A percentile compares a stretch with the other conserved stretches of the same genome.
phyloP scores from a whole-genome alignment of 1,284 basidiomycete genomes.

The Stygiomarasmius scandens region DNA sequence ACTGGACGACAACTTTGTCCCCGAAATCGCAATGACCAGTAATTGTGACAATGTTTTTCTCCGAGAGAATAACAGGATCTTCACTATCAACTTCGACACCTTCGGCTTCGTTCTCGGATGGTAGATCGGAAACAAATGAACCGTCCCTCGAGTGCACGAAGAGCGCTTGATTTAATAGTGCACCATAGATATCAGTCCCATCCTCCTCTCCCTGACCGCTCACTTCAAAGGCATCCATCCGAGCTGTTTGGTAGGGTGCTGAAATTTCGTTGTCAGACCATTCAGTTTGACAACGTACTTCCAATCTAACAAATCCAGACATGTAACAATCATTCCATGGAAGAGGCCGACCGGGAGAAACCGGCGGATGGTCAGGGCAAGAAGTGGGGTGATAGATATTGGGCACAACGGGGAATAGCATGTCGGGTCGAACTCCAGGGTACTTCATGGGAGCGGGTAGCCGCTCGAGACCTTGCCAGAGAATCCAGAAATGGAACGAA shows the following conservation, averaged over 20 bases:
- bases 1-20: neutral
- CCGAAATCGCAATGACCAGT: neutral
- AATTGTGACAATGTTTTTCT: neutral
- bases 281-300: neutral
- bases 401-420: conserved; percentile 15
- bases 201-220: neutral
- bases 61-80: neutral
- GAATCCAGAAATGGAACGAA: conserved; percentile 3
- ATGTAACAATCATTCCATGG: conserved; percentile 17
- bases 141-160: neutral
- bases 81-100: neutral
- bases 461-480: conserved; percentile 7
- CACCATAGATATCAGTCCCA: neutral
- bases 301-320: neutral
- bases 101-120: neutral
- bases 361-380: neutral
- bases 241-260: neutral
- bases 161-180: too few relatives aligned
- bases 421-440: conserved; percentile 4
- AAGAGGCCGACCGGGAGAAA: conserved; percentile 9
- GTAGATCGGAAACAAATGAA: neutral
- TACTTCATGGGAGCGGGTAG: neutral
- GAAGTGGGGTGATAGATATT: conserved; percentile 9
- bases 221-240: neutral
- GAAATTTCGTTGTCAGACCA: neutral